Conservation (phyloP, 768 basidiomycete genomes). For the Russula emetica region DNA sequence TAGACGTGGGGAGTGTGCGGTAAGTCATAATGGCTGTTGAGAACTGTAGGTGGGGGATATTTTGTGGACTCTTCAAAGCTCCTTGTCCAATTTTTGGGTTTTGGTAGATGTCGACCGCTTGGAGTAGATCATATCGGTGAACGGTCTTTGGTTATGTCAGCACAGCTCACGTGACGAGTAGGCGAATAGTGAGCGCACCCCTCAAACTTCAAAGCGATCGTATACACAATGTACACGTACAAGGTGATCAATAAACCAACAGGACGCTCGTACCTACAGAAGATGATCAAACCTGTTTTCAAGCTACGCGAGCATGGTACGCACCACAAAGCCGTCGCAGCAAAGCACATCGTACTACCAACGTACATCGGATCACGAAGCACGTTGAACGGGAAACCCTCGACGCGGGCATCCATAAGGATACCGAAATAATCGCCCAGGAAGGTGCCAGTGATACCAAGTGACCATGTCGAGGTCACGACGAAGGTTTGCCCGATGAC, state of each 20-base stretch:
- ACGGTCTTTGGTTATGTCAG: slow-evolving; percentile 39
- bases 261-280: slow-evolving; percentile 73
- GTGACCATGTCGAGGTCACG: slow-evolving; percentile 78
- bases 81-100: slow-evolving; percentile 28
- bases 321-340: slow-evolving; percentile 81
- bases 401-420: slow-evolving; percentile 83
- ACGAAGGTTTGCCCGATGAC: slow-evolving; percentile 79
- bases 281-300: neutral
- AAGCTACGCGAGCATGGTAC: slow-evolving; percentile 3
- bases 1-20: neutral
- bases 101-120: slow-evolving; percentile 40
- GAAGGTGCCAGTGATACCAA: slow-evolving; percentile 94
- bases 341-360: slow-evolving; percentile 88
- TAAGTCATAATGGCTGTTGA: slow-evolving; percentile 18
- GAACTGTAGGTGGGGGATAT: neutral
- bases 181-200: slow-evolving; percentile 51
- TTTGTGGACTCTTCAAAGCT: slow-evolving; percentile 28
- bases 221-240: slow-evolving; percentile 81
- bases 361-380: slow-evolving; percentile 95
- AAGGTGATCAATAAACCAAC: slow-evolving; percentile 75
- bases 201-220: slow-evolving; percentile 82
- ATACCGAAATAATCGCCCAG: slow-evolving; percentile 82
- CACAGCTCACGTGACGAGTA: slow-evolving; percentile 33
- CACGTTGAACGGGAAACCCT: slow-evolving; percentile 95
- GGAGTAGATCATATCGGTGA: slow-evolving; percentile 79